Conservation (phyloP, 192 early-diverging fungal species). For the Obelidium mucronatum region DNA sequence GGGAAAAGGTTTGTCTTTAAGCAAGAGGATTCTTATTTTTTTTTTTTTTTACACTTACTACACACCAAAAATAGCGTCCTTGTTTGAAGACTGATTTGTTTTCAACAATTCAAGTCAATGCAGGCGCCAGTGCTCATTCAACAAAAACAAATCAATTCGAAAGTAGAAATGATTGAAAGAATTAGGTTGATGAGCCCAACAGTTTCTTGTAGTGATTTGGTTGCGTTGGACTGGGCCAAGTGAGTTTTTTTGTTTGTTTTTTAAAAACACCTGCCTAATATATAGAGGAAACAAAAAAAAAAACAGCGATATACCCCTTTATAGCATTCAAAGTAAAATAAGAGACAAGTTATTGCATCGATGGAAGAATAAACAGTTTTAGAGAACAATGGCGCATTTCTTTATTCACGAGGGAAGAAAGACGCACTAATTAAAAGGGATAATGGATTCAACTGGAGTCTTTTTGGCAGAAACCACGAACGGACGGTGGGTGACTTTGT, state of each 20-base stretch:
- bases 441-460: slow-evolving; percentile 7
- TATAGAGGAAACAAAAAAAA: not conserved
- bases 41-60: too few species aligned
- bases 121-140: too few species aligned
- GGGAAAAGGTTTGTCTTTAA: too few species aligned
- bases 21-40: too few species aligned
- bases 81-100: too few species aligned
- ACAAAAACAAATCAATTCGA: too few species aligned
- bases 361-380: not conserved
- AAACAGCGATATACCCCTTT: not conserved
- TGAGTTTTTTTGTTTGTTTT: not conserved
- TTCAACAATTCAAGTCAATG: too few species aligned
- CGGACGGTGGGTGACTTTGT: slow-evolving; percentile 14
- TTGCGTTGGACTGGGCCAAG: too few species aligned
- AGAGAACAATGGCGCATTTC: not conserved
- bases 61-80: too few species aligned
- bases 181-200: not conserved
- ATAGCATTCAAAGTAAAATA: not conserved
- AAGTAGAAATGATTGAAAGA: not conserved
- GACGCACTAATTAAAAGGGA: not conserved
- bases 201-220: not conserved
- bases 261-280: too few species aligned
- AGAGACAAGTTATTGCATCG: not conserved
- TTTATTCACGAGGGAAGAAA: not conserved
- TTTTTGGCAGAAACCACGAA: slow-evolving; percentile 21